phyloP scores from a whole-genome alignment of 768 basidiomycete genomes.

The Astraeus odoratus region DNA sequence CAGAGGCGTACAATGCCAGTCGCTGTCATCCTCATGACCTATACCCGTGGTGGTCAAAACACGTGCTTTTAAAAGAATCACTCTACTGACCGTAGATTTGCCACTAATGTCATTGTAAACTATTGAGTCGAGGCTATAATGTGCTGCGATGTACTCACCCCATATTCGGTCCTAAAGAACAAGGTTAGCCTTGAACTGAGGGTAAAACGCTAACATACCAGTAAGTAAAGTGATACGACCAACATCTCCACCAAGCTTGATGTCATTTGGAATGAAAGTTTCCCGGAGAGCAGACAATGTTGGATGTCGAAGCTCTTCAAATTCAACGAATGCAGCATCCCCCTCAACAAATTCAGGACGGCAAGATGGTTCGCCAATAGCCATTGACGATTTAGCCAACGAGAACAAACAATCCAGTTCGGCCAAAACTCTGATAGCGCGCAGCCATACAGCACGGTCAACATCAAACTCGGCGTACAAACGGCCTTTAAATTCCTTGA shows the following conservation, averaged over 20 bases:
- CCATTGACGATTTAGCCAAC: conserved; percentile 81
- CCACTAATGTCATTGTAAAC: conserved; percentile 38
- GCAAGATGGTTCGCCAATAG: conserved; percentile 91
- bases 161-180: conserved; percentile 69
- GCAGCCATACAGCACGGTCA: conserved; percentile 75
- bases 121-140: background rate
- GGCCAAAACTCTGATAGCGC: conserved; percentile 78
- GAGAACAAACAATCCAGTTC: conserved; percentile 97
- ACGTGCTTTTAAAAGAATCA: background rate
- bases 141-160: conserved; percentile 44
- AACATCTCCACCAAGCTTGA: conserved; percentile 72
- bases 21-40: conserved; percentile 95
- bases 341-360: conserved; percentile 82
- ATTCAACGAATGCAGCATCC: conserved; percentile 76
- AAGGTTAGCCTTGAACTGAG: conserved; percentile 1
- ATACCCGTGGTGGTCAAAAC: conserved; percentile 7
- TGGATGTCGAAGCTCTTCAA: conserved; percentile 86
- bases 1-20: conserved; percentile 60
- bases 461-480: conserved; percentile 77
- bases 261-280: conserved; percentile 90
- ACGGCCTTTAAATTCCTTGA: conserved; percentile 78
- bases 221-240: conserved; percentile 82
- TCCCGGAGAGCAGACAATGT: conserved; percentile 61
- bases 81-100: conserved; percentile 57
- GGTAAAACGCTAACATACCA: conserved; percentile 37